phyloP scores from a whole-genome alignment of 169 alveolate genomes.

The Cryptosporidium canis region DNA sequence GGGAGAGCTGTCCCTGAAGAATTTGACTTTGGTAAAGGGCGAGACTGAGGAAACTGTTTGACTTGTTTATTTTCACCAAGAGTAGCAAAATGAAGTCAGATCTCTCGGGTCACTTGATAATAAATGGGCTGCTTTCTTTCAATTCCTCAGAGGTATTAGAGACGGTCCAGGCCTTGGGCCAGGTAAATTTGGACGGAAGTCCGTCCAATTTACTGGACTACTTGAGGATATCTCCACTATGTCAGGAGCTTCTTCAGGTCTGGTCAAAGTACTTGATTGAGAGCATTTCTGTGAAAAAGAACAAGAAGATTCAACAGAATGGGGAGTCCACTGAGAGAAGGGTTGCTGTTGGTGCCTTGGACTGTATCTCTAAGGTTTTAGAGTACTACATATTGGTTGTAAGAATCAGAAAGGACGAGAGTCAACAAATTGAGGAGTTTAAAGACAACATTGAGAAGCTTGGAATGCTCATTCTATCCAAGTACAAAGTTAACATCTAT shows the following conservation, averaged over 20 bases:
- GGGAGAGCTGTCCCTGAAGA: too few relatives aligned
- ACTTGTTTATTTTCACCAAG: too few relatives aligned
- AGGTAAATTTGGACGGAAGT: neutral
- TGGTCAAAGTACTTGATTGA: constrained; percentile 47
- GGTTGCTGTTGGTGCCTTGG: neutral
- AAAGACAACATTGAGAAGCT: constrained; percentile 19
- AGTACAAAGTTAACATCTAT: constrained; percentile 19
- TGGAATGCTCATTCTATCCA: constrained; percentile 3
- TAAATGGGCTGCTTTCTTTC: constrained; percentile 23
- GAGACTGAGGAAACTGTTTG: too few relatives aligned
- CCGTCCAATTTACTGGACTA: neutral
- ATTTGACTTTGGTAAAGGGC: too few relatives aligned
- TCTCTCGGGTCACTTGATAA: constrained; percentile 1
- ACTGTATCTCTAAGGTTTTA: constrained; percentile 5
- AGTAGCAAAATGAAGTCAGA: constrained; percentile 9
- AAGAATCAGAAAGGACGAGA: neutral
- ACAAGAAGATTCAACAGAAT: neutral
- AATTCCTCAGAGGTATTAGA: constrained; percentile 8
- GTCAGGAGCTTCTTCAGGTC: constrained; percentile 28
- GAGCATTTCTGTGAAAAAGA: constrained; percentile 25
- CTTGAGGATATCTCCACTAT: constrained; percentile 24
- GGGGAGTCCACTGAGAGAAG: constrained; percentile 25
- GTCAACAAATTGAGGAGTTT: neutral
- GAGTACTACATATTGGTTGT: neutral
- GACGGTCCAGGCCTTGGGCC: neutral